Percentiles rank a stretch among this genome's conserved stretches.
Conservation (phyloP, 352 stramenopile genomes). For the Phytopythium boreale region DNA sequence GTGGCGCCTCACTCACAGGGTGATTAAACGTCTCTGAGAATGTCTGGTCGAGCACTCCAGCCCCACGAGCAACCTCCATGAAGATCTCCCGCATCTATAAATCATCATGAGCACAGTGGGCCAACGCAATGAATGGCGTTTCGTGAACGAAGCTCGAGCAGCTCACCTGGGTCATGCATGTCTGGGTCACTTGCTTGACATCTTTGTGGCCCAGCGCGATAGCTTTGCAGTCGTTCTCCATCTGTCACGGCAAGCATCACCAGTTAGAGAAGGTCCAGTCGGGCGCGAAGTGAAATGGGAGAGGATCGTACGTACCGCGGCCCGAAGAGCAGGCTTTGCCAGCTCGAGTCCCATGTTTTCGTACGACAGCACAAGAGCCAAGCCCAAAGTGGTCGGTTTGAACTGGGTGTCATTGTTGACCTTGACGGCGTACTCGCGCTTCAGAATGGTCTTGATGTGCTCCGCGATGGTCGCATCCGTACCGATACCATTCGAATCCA, state of each 20-base stretch:
- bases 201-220: conserved; percentile 82
- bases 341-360: conserved; percentile 95
- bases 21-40: conserved; percentile 89
- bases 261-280: not conserved
- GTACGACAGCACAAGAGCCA: conserved; percentile 91
- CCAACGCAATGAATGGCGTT: not conserved
- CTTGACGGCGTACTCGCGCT: conserved; percentile 96
- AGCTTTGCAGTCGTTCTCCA: conserved; percentile 92
- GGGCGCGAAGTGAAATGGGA: not conserved
- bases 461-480: conserved; percentile 96
- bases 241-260: conserved; percentile 29
- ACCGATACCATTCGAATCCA: conserved; percentile 94
- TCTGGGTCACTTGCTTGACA: conserved; percentile 63
- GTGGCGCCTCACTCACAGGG: conserved; percentile 16
- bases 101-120: not conserved
- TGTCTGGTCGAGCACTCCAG: conserved; percentile 87
- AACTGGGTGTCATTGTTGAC: conserved; percentile 93
- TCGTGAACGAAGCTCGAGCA: conserved; percentile 17
- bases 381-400: conserved; percentile 86
- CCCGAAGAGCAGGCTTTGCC: conserved; percentile 94
- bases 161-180: conserved; percentile 87
- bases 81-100: conserved; percentile 78
- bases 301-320: conserved; percentile 43
- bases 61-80: conserved; percentile 64
- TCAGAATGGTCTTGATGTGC: conserved; percentile 99